Evolutionary conservation across 805 yeast genomes (phyloP), one percentile per base, ranked within the genome.

Genomic region (Zygoascus biomembranicola): DNA sequence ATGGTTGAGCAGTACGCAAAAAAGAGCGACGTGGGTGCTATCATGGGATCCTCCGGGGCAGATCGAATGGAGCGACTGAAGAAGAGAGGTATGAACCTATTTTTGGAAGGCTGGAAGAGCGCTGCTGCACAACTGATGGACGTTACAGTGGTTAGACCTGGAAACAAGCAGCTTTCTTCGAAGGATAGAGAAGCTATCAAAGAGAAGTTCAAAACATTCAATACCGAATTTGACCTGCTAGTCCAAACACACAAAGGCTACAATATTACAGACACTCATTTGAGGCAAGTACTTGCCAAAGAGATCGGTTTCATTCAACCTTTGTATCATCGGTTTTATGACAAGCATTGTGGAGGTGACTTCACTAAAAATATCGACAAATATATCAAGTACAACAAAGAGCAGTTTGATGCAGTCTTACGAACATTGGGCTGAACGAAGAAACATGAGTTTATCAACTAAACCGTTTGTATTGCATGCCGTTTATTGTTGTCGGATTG

Each of bases 161-260:
- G 77, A 19, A 74, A 74, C 51, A 47, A 77, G 72, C 58, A 65
- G 43, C 57, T 72, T 58, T 72, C 80, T 46, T 80, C 81, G n/a
- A 85, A 87, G 59, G 96, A 89, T 59, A 80, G 81, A 57, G 96
- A 89, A 52, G 79, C 75, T 49, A 80, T 89, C 53, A 94, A 92
- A 63, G 97, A 94, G 56, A 81, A 87, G 63, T 89, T 88, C 70
- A 80, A 79, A 58, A 83, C 78, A 55, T 94, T 92, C 71, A 92
- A 90, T 66, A 80, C 79, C 31, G 84, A 84, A 45, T 87, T 94
- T 65, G 98, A 94, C 52, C 87, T 80, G 35, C 79, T 90, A 35
- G 77, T 85, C 23, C 76, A 76, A 32, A 81, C 77, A 53, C 87
- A 86, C 64, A 83, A 81, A 61, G 75, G 76, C 49, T 84, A 81